Evolutionary conservation across 1,284 basidiomycete genomes (phyloP), one percentile per base, ranked within the genome.

Genomic region (Albatrellus sp.): DNA sequence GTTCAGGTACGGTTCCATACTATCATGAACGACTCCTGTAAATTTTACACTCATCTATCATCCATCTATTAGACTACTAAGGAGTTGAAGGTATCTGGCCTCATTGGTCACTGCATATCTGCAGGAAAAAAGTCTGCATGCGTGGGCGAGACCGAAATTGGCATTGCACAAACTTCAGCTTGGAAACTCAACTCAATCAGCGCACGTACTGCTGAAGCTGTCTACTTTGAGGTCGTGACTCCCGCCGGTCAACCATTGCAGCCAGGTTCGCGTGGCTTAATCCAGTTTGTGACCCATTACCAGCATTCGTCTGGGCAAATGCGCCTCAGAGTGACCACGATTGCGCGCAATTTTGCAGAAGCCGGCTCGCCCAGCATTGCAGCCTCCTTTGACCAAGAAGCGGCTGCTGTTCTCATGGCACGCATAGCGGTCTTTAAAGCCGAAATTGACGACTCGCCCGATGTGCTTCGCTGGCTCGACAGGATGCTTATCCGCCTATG

Each of bases 371-470:
- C 91, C 0, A 84, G 79, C 59, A 92, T 98, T 52, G 88, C 92
- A 0, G 83, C 85, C 9, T 90, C 89, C 20, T 98, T 98, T 61
- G 94, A 99, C 66, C 96, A 99, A 63, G 96, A 99, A 67, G 90
- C 93, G 0, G 88, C 96, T 0, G 96, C 96, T 1, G 94, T 98
- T 38, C 70, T 99, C 53, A 98, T 99, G 96, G 90, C 96, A 2
- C 78, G 96, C 50, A 98, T 98, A 59, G 93, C 96, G 0, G 93
- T 98, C 12, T 98, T 98, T 78, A 98, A 98, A 66, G 96, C 94
- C 19, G 96, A 99, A 68, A 96, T 98, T 52, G 96, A 99, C 60
- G 96, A 99, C 66, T 89, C 85, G 5, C 92, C 96, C 0, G 96
- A 98, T 60, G 94, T 98, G 31, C 68, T 99, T 41, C 72, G 96